A percentile compares a stretch with the other conserved stretches of the same genome.
Conservation (phyloP, 805 yeast genomes). For the Wickerhamiella occidentalis region DNA sequence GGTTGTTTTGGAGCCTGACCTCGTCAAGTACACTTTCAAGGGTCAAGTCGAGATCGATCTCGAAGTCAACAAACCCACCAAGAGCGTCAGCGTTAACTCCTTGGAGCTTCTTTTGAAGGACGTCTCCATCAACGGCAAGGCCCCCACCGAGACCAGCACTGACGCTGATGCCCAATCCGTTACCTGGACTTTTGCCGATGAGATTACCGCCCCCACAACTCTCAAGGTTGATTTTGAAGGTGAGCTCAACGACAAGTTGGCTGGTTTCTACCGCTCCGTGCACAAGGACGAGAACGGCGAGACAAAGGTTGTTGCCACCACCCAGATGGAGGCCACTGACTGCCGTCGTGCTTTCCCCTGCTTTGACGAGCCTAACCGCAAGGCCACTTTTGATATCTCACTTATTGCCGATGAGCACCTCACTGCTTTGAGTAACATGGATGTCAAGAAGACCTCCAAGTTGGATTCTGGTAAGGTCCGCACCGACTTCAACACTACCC, state of each 20-base stretch:
- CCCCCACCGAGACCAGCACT: slow-evolving; percentile 26
- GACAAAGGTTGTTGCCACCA: slow-evolving; percentile 47
- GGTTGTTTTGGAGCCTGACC: slow-evolving; percentile 52
- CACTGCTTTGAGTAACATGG: slow-evolving; percentile 61
- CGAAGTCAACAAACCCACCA: slow-evolving; percentile 33
- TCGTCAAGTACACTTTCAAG: slow-evolving; percentile 29
- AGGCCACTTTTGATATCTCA: slow-evolving; percentile 51
- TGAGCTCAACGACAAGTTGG: slow-evolving; percentile 52
- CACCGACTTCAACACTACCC: slow-evolving; percentile 50
- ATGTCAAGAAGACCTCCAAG: slow-evolving; percentile 33
- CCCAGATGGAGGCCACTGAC: slow-evolving; percentile 68
- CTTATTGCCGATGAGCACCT: slow-evolving; percentile 40
- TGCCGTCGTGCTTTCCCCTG: slow-evolving; percentile 70
- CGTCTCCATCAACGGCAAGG: slow-evolving; percentile 24
- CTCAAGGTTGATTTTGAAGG: slow-evolving; percentile 46
- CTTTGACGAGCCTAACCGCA: slow-evolving; percentile 59
- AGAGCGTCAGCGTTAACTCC: slow-evolving; percentile 43
- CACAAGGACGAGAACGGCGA: slow-evolving; percentile 42
- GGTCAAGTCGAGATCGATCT: slow-evolving; percentile 35
- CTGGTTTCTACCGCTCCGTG: slow-evolving; percentile 60
- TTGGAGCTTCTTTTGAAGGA: slow-evolving; percentile 47
- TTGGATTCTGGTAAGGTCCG: slow-evolving; percentile 33
- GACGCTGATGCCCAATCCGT: slow-evolving; percentile 52
- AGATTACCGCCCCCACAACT: slow-evolving; percentile 37
- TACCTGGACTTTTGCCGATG: slow-evolving; percentile 42